Conservation (phyloP, 768 basidiomycete genomes). For the Myochromella boudieri region DNA sequence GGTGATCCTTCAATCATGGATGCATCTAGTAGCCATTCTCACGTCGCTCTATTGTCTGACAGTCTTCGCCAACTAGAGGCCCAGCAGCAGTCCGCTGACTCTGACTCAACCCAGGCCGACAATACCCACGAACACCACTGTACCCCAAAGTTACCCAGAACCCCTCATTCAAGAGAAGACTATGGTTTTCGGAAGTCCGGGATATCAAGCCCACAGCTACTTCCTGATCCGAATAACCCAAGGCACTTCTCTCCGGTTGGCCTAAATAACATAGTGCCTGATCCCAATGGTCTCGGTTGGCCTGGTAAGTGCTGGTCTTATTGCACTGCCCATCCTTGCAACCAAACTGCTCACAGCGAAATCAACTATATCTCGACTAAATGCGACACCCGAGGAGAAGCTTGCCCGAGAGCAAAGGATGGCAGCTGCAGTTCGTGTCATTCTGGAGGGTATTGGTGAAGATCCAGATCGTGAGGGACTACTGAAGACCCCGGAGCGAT, state of each 20-base stretch:
- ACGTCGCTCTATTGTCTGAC: slow-evolving; percentile 41
- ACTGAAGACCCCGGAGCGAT: slow-evolving; percentile 88
- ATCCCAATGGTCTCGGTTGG: slow-evolving; percentile 87
- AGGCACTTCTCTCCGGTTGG: slow-evolving; percentile 40
- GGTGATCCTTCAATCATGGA: slow-evolving; percentile 7
- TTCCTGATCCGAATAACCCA: slow-evolving; percentile 25
- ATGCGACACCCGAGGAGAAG: slow-evolving; percentile 75
- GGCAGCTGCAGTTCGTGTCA: slow-evolving; percentile 80
- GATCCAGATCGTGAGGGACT: slow-evolving; percentile 96
- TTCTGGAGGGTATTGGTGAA: slow-evolving; percentile 97
- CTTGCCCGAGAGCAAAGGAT: slow-evolving; percentile 74
- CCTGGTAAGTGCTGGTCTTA: slow-evolving; percentile 56
- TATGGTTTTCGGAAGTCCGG: slow-evolving; percentile 84
- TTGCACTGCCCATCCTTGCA: not conserved
- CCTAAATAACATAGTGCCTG: slow-evolving; percentile 42
- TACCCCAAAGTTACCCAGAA: slow-evolving; percentile 13
- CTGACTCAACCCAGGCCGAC: not conserved
- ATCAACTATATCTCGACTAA: slow-evolving; percentile 82
- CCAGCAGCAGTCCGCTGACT: slow-evolving; percentile 15
- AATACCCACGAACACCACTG: slow-evolving; percentile 1
- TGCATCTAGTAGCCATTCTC: slow-evolving; percentile 19
- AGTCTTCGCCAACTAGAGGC: slow-evolving; percentile 48
- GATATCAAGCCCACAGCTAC: slow-evolving; percentile 55
- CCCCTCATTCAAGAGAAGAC: slow-evolving; percentile 60
- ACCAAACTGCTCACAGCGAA: slow-evolving; percentile 58